Evolutionary conservation across 495 filamentous ascomycete species (phyloP), one percentile per base, ranked within the genome.

Genomic region (Polyplosphaeria fusca): DNA sequence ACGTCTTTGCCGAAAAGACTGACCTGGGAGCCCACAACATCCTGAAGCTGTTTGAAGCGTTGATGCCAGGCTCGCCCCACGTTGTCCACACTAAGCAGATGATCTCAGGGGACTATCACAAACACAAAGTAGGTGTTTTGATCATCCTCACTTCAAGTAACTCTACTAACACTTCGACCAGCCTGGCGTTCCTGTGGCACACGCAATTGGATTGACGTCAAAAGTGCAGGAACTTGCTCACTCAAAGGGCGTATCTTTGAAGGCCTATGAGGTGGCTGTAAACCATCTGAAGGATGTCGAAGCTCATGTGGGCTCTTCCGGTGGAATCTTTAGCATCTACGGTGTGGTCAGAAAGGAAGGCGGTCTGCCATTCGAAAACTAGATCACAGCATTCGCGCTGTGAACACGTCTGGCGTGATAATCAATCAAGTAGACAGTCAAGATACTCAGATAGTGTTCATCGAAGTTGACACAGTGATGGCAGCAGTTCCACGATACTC

Each of bases 311-410:
- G 30, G 30, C 14, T 7, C 7, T 7, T 7, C 7, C 7, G 90
- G 88, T 0, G 91, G 94, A 72, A 77, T 94, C 67, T 87, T 88
- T n/a, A 86, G 79, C 1, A 86, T 95, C 43, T 93, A 93, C 74
- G 89, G 89, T 0, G 83, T 79, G 5, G 79, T 84, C 43, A 76
- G 88, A 66, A 72, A 77, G 73, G 80, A 83, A 67, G 76, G 74
- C 38, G 88, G 88, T 0, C 66, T 91, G 70, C 73, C 80, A 61
- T 91, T 76, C 73, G 84, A 85, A 63, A 87, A 66, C 20, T 42
- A 42, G 30, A 7, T 35, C 14, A 35, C 7, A 35, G n/a, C n/a
- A n/a, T n/a, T n/a, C n/a, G n/a, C n/a, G n/a, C n/a, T n/a, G n/a
- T n/a, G n/a, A n/a, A n/a, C n/a, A n/a, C n/a, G n/a, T n/a, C n/a